Evolutionary conservation across 2,329 filamentous ascomycete genomes (phyloP), one percentile per base, ranked within the genome.

Genomic region (Zymoseptoria tritici): DNA sequence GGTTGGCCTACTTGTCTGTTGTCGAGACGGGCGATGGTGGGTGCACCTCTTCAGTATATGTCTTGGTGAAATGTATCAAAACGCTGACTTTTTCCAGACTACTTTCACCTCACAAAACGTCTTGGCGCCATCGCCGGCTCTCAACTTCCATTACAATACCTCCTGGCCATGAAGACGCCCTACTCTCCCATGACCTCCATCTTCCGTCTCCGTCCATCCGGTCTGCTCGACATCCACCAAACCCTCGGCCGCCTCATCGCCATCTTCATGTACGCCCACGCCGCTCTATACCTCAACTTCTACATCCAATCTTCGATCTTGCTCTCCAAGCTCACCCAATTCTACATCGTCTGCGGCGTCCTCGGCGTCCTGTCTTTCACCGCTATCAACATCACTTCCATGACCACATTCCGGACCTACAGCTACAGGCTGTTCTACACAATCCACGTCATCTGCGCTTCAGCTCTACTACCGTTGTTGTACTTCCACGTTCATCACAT

Each of bases 61-160:
- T 13, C 36, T 36, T 36, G n/a, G 5, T 8, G 13, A 24, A 24
- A 4, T 24, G 22, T 24, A 24, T 4, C 22, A 24, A 24, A 6
- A 24, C 22, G 22, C 22, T 24, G 22, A 24, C 22, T 24, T 49
- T 11, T 22, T 9, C 51, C 49, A 85, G 84, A 86, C 70, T 86
- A 86, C 59, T 75, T 86, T 29, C 84, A 86, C 69, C 73, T 86
- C 22, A 86, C 84, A 22, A 86, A 85, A 72, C 79, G 83, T 4
- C 77, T 86, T 57, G 84, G 81, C 19, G 82, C 83, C 53, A 77
- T 86, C 55, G 82, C 76, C 21, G 77, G 83, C 5, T 85, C 83
- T 8, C 84, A 86, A 65, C 69, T 84, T 1, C 84, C 84, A 1
- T 69, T 85, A 2, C 83, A 85, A 57, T 83, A 85, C 59, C 75